Evolutionary conservation across 1,139 yeast species (phyloP).

Genomic region (Debaryomyces coudertii): DNA sequence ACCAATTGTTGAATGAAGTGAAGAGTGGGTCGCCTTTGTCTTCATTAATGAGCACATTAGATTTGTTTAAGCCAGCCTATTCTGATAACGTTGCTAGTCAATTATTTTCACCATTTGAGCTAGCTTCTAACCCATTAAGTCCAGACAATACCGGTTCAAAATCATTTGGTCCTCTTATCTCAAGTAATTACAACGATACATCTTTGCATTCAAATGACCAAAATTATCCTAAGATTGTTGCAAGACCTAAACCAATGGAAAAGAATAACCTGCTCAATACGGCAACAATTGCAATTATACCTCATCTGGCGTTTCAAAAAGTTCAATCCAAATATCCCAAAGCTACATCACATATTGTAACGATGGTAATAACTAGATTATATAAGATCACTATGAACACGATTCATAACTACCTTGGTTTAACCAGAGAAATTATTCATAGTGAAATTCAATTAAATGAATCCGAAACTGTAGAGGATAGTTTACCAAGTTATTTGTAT

Average conservation of each 20-base stretch:
- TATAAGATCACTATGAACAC: slow-evolving; percentile 92
- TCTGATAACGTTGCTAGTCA: slow-evolving; percentile 6
- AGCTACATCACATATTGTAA: slow-evolving; percentile 91
- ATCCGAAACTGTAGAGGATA: slow-evolving; percentile 25
- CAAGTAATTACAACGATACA: neutral
- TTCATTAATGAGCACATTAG: slow-evolving; percentile 77
- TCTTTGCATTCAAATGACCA: neutral
- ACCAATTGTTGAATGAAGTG: slow-evolving; percentile 80
- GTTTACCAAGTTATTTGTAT: slow-evolving; percentile 62
- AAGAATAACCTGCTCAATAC: slow-evolving; percentile 27
- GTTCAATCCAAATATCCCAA: slow-evolving; percentile 79
- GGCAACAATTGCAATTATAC: slow-evolving; percentile 91
- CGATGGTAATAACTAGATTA: slow-evolving; percentile 83
- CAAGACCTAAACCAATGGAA: slow-evolving; percentile 52
- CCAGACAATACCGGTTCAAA: slow-evolving; percentile 11
- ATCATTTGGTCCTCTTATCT: slow-evolving; percentile 13
- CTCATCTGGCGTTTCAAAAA: slow-evolving; percentile 76
- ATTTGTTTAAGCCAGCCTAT: slow-evolving; percentile 45
- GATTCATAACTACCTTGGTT: slow-evolving; percentile 81
- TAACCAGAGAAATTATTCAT: slow-evolving; percentile 79
- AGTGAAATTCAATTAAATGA: slow-evolving; percentile 72
- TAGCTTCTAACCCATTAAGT: slow-evolving; percentile 8
- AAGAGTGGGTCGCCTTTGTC: slow-evolving; percentile 86
- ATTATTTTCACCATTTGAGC: slow-evolving; percentile 6
- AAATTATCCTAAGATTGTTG: slow-evolving; percentile 51